phyloP scores from a whole-genome alignment of 2,329 filamentous ascomycete species.

The Lachnellula hyalina region DNA sequence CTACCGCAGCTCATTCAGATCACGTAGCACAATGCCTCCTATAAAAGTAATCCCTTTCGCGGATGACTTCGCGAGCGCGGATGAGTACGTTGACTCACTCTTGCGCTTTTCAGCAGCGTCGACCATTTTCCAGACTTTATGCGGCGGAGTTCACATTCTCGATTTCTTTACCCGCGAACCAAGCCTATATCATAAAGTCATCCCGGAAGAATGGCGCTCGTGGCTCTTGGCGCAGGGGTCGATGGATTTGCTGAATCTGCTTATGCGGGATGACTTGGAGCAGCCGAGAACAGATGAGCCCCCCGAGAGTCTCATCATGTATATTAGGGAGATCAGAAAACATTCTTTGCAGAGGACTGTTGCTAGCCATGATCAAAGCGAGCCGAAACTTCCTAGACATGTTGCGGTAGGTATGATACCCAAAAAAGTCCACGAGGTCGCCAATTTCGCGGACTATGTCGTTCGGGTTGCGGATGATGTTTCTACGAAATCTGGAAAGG shows the following conservation, averaged over 20 bases:
- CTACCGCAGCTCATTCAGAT: not conserved
- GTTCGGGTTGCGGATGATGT: slow-evolving; percentile 56
- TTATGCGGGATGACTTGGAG: slow-evolving; percentile 71
- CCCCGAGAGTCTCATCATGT: slow-evolving; percentile 56
- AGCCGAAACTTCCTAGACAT: slow-evolving; percentile 59
- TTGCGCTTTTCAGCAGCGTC: slow-evolving; percentile 71
- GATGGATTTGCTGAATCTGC: slow-evolving; percentile 71
- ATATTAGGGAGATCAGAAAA: slow-evolving; percentile 65
- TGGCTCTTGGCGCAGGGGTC: slow-evolving; percentile 70
- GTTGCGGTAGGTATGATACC: slow-evolving; percentile 88
- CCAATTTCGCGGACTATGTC: slow-evolving; percentile 83
- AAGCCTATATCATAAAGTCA: slow-evolving; percentile 70
- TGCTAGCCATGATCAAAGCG: slow-evolving; percentile 36
- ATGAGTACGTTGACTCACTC: slow-evolving; percentile 74
- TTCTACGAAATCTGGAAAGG: slow-evolving; percentile 46
- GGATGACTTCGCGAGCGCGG: slow-evolving; percentile 55
- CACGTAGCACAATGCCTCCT: slow-evolving; percentile 23
- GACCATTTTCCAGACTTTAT: slow-evolving; percentile 78
- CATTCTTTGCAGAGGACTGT: slow-evolving; percentile 64
- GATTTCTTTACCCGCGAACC: slow-evolving; percentile 90
- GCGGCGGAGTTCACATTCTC: slow-evolving; percentile 92
- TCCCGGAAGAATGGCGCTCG: slow-evolving; percentile 74
- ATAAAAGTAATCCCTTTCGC: slow-evolving; percentile 24
- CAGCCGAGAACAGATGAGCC: slow-evolving; percentile 16
- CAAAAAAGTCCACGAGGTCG: slow-evolving; percentile 93